phyloP scores from a whole-genome alignment of 2,329 filamentous ascomycete species.

The Sclerotinia spermophila region DNA sequence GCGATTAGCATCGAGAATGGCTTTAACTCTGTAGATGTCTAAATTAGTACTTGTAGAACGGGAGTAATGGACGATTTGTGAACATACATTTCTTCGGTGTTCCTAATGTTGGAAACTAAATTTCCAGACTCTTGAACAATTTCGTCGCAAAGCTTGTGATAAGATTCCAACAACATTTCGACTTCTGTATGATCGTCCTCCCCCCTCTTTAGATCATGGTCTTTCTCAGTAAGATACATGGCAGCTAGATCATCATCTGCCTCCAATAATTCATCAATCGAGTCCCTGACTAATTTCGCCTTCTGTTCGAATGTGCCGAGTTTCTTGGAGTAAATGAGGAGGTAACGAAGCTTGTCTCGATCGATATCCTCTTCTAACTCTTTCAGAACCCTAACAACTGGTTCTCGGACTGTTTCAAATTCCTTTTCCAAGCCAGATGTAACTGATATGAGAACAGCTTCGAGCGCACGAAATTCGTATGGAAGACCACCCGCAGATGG shows the following conservation, averaged over 20 bases:
- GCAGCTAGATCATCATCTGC: slow-evolving; percentile 90
- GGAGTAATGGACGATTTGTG: not conserved
- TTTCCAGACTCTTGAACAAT: slow-evolving; percentile 95
- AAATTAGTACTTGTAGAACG: not conserved
- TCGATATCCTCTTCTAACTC: slow-evolving; percentile 97
- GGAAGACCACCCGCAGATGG: slow-evolving; percentile 64
- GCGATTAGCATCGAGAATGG: slow-evolving; percentile 95
- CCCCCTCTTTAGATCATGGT: slow-evolving; percentile 65
- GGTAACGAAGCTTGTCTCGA: slow-evolving; percentile 82
- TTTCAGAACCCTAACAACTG: slow-evolving; percentile 81
- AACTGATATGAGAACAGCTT: slow-evolving; percentile 91
- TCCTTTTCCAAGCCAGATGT: slow-evolving; percentile 90
- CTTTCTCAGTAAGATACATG: slow-evolving; percentile 95
- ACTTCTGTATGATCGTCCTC: slow-evolving; percentile 93
- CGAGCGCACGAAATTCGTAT: slow-evolving; percentile 93
- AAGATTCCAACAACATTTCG: slow-evolving; percentile 94
- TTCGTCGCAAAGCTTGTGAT: slow-evolving; percentile 96
- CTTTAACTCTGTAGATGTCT: slow-evolving; percentile 65
- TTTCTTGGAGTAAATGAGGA: slow-evolving; percentile 92
- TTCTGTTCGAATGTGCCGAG: slow-evolving; percentile 97
- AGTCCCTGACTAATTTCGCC: slow-evolving; percentile 86
- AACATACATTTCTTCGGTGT: slow-evolving; percentile 94
- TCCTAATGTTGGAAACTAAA: slow-evolving; percentile 88
- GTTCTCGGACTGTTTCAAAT: slow-evolving; percentile 89
- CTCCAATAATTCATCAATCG: slow-evolving; percentile 91